These are phyloP conservation scores for Vitis rupestris DNA, from an alignment of 164 flowering plant species.

Conservation along the genomic window DNA sequence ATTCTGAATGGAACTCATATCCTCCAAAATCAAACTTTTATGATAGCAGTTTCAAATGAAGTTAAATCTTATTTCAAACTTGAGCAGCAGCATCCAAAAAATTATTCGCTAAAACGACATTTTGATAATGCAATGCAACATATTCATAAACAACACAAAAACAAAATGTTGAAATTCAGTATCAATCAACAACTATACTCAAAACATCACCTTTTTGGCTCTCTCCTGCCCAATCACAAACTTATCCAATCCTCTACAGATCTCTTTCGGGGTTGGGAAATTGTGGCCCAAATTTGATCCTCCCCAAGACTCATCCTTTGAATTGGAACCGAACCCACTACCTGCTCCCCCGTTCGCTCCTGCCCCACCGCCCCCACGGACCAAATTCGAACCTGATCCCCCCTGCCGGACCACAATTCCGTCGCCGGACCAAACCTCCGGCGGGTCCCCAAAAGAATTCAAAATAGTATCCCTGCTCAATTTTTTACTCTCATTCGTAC, in stretches of 20 bases:
- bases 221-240: constrained; percentile 92
- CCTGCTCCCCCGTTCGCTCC: constrained; percentile 32
- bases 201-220: constrained; percentile 79
- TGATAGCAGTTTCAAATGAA: too few species aligned
- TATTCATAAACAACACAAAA: neutral
- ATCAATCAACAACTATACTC: neutral
- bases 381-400: constrained; percentile 16
- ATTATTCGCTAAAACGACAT: too few species aligned
- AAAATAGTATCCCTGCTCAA: constrained; percentile 10
- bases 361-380: constrained; percentile 30
- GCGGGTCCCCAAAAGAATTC: constrained; percentile 65
- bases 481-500: constrained; percentile 6
- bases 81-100: too few species aligned
- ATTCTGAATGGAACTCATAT: too few species aligned
- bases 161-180: neutral
- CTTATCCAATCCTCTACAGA: constrained; percentile 84
- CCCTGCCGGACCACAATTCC: constrained; percentile 38
- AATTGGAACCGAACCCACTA: constrained; percentile 44
- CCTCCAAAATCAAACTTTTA: too few species aligned
- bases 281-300: constrained; percentile 71
- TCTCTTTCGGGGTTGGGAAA: constrained; percentile 93
- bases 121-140: too few species aligned
- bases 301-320: constrained; percentile 73
- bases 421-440: constrained; percentile 83
- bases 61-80: too few species aligned